A percentile compares a stretch with the other conserved stretches of the same genome.
Conservation (phyloP, 108 stramenopile species). For the Parmales sp. region DNA sequence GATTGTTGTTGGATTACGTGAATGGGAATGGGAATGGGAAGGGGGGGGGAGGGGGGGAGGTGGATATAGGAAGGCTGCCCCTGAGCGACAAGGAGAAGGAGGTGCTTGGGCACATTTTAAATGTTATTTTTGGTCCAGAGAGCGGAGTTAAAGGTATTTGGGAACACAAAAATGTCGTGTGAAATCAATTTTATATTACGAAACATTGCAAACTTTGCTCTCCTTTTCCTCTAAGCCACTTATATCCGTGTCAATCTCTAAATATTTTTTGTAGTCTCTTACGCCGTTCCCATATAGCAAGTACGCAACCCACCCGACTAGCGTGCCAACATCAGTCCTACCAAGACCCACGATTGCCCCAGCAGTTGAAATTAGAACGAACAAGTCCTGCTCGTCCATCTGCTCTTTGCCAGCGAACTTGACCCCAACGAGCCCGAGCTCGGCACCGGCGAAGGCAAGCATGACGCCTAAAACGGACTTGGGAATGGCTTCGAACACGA, state of each 20-base stretch:
- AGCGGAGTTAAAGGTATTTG: no score
- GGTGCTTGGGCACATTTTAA: neutral
- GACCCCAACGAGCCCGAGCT: constrained; percentile 54
- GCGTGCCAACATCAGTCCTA: constrained; percentile 55
- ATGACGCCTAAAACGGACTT: constrained; percentile 56
- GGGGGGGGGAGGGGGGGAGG: no score
- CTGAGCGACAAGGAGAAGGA: neutral
- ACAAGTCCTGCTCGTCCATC: constrained; percentile 25
- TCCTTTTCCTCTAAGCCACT: neutral
- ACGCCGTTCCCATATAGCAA: constrained; percentile 44
- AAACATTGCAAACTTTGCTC: neutral
- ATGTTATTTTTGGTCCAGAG: neutral
- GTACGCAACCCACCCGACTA: constrained; percentile 53
- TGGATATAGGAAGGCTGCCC: no score
- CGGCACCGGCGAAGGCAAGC: constrained; percentile 59
- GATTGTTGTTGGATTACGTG: no score
- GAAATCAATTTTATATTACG: neutral
- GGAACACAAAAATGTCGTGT: no score
- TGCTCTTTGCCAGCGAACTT: constrained; percentile 2
- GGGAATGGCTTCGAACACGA: constrained; percentile 58
- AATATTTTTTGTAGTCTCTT: constrained; percentile 10
- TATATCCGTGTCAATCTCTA: neutral
- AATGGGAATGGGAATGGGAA: no score
- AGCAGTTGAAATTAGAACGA: constrained; percentile 48
- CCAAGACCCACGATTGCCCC: constrained; percentile 50